Conservation (phyloP, 371 early-diverging fungal species). For the Rhizopus microsporus region DNA sequence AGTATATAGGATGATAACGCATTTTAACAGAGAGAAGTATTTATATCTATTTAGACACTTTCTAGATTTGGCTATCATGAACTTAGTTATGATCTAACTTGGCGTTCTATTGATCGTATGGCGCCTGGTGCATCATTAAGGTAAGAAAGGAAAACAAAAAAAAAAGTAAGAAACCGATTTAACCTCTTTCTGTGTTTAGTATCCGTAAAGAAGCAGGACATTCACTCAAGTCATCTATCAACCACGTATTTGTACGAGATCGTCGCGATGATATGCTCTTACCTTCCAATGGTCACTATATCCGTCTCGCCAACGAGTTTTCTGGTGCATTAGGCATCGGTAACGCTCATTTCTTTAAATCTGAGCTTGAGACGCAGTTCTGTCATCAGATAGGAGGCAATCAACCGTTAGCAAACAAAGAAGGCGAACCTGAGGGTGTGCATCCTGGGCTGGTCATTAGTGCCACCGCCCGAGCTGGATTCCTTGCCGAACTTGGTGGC, state of each 20-base stretch:
- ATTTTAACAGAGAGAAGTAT: background rate
- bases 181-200: slow-evolving; percentile 39
- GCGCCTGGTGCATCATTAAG: slow-evolving; percentile 76
- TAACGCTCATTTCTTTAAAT: slow-evolving; percentile 73
- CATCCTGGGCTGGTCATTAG: slow-evolving; percentile 49
- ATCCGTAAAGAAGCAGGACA: slow-evolving; percentile 89
- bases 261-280: slow-evolving; percentile 75
- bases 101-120: slow-evolving; percentile 80
- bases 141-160: slow-evolving; percentile 40
- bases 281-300: slow-evolving; percentile 74
- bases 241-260: slow-evolving; percentile 70
- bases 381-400: slow-evolving; percentile 42
- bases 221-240: slow-evolving; percentile 80
- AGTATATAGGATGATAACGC: background rate
- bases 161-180: background rate
- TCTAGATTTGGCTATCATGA: slow-evolving; percentile 71
- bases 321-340: slow-evolving; percentile 81
- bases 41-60: slow-evolving; percentile 29
- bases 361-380: slow-evolving; percentile 64
- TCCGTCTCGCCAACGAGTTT: slow-evolving; percentile 70
- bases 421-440: slow-evolving; percentile 28
- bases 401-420: slow-evolving; percentile 29
- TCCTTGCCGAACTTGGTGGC: slow-evolving; percentile 60
- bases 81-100: slow-evolving; percentile 66
- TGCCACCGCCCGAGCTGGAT: slow-evolving; percentile 69